Evolutionary conservation across 306 rosid genomes (phyloP).

Genomic region (Calophaca sinica): DNA sequence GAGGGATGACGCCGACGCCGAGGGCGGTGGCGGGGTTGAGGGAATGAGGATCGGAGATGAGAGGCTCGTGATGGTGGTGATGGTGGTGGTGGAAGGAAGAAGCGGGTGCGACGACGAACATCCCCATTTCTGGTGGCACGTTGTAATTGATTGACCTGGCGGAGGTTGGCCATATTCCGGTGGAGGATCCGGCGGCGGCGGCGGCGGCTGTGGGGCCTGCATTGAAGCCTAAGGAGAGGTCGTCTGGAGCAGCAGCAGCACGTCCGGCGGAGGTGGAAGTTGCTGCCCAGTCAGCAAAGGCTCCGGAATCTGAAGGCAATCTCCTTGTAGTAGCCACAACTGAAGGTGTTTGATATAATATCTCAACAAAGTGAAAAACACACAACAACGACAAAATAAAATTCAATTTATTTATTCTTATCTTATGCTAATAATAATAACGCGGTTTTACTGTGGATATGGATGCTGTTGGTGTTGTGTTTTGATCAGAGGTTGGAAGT

Average conservation of each 20-base stretch:
- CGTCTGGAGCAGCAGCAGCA: conserved; percentile 62
- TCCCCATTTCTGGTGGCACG: conserved; percentile 64
- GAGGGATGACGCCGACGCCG: conserved; percentile 84
- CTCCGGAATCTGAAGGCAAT: conserved; percentile 90
- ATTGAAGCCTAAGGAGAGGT: conserved; percentile 93
- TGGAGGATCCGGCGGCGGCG: conserved; percentile 59
- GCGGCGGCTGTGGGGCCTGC: conserved; percentile 60
- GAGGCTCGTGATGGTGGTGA: conserved; percentile 31
- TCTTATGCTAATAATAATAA: no score
- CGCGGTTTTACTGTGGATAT: no score
- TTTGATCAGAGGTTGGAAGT: no score
- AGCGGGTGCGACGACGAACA: conserved; percentile 78
- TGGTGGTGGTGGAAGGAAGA: conserved; percentile 57
- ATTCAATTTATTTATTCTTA: no score
- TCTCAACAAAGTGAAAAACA: no score
- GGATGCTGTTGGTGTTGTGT: no score
- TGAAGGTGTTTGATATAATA: conserved; percentile 38
- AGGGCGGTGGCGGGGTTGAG: conserved; percentile 83
- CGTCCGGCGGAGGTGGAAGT: conserved; percentile 55
- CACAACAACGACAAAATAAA: no score
- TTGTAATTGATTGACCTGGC: conserved; percentile 63
- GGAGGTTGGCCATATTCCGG: conserved; percentile 55
- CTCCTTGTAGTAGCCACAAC: conserved; percentile 99
- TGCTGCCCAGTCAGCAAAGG: conserved; percentile 91
- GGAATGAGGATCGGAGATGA: conserved; percentile 58